Percentiles rank a stretch among this genome's conserved stretches.
Evolutionary conservation across 441 rosid genomes (phyloP).

Genomic region (Populus hybrid): DNA sequence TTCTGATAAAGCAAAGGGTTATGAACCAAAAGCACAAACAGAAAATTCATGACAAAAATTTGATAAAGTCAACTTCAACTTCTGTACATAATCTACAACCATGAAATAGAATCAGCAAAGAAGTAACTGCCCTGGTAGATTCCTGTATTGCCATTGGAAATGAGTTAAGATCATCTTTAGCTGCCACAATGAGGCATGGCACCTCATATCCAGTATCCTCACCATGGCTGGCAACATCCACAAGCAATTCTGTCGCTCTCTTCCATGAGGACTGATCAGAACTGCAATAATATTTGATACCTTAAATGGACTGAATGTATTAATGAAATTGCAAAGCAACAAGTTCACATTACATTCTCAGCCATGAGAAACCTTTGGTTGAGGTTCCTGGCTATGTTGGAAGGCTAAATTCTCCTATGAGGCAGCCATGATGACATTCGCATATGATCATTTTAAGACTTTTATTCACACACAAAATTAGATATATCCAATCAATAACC

Average conservation of each 20-base stretch:
- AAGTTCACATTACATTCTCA: neutral
- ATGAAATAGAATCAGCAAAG: neutral
- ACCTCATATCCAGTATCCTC: conserved; percentile 91
- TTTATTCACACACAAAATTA: neutral
- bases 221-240: conserved; percentile 84
- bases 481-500: neutral
- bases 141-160: conserved; percentile 81
- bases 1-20: no score
- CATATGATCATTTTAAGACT: neutral
- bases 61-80: neutral
- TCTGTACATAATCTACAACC: neutral
- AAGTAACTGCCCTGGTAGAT: conserved; percentile 64
- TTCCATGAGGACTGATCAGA: conserved; percentile 84
- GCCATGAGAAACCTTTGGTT: neutral
- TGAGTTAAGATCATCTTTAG: conserved; percentile 83
- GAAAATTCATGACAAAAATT: neutral
- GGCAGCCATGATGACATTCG: neutral
- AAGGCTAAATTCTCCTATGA: neutral
- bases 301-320: neutral
- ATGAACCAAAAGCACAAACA: neutral
- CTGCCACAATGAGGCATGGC: conserved; percentile 89
- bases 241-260: conserved; percentile 74
- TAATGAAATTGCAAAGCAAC: neutral
- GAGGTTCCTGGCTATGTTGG: neutral
- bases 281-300: conserved; percentile 29